These are phyloP conservation scores for Apiospora aurea DNA, from an alignment of 2,329 filamentous ascomycete species.

Conservation along the genomic window DNA sequence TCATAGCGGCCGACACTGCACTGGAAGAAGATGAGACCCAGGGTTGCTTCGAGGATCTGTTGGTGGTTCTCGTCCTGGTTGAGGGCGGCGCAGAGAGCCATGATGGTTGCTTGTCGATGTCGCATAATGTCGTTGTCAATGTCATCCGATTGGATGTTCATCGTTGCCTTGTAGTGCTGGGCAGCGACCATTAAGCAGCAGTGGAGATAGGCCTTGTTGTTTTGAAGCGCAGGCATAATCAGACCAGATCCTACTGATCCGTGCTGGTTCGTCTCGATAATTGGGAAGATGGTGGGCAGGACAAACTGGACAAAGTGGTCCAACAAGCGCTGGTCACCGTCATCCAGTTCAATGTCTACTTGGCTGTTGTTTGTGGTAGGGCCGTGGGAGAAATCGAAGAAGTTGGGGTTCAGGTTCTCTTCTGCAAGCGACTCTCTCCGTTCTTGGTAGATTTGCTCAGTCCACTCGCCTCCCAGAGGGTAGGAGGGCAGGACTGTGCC, in stretches of 20 bases:
- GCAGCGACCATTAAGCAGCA: constrained; percentile 94
- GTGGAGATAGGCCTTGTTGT: constrained; percentile 92
- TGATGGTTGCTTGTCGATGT: constrained; percentile 88
- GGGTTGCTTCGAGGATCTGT: constrained; percentile 88
- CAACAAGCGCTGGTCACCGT: constrained; percentile 84
- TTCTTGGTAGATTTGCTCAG: constrained; percentile 73
- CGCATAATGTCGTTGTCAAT: constrained; percentile 91
- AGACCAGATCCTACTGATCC: constrained; percentile 82
- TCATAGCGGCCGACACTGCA: constrained; percentile 87
- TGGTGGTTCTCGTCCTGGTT: constrained; percentile 82
- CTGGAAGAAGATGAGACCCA: constrained; percentile 97
- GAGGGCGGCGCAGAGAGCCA: constrained; percentile 82
- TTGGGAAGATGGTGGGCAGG: constrained; percentile 87
- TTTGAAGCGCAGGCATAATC: constrained; percentile 86
- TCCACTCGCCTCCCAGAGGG: constrained; percentile 71
- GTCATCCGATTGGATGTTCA: constrained; percentile 70
- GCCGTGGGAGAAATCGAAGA: constrained; percentile 82
- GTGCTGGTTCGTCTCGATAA: constrained; percentile 88
- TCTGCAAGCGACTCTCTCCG: constrained; percentile 72
- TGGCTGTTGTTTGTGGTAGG: constrained; percentile 69
- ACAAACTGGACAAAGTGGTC: constrained; percentile 93
- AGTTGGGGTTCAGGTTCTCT: constrained; percentile 75
- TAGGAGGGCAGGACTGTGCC: constrained; percentile 71
- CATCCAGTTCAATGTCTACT: constrained; percentile 81
- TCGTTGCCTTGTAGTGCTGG: constrained; percentile 86